phyloP scores from a whole-genome alignment of 495 filamentous ascomycete species.

The Trichoderma parareesei region DNA sequence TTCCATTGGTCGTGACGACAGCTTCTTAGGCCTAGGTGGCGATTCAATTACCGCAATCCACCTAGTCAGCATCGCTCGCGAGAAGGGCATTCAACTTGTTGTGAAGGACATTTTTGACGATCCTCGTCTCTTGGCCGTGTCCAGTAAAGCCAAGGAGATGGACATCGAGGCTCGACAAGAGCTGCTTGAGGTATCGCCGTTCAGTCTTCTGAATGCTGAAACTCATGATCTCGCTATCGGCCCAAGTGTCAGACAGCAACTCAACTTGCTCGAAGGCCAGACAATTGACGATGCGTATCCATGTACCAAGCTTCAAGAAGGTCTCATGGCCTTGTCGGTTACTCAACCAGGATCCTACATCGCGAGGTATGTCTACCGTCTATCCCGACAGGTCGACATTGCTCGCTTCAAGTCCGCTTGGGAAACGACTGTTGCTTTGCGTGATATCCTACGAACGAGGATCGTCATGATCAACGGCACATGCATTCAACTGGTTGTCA shows the following conservation, averaged over 20 bases:
- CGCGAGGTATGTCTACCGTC: conserved; percentile 25
- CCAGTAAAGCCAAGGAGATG: neutral
- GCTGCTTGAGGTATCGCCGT: neutral
- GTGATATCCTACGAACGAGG: neutral
- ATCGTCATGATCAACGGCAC: neutral
- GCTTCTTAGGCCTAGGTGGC: neutral
- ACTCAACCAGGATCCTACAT: conserved; percentile 34
- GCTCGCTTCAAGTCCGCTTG: conserved; percentile 16
- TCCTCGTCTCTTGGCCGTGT: neutral
- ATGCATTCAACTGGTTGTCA: neutral
- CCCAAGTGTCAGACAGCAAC: neutral
- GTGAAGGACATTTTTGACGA: conserved; percentile 9
- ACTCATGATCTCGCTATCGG: neutral
- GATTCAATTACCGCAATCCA: conserved; percentile 8
- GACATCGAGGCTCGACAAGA: neutral
- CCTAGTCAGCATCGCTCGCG: neutral
- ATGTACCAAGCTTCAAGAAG: conserved; percentile 55
- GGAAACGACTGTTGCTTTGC: neutral
- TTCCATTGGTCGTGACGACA: conserved; percentile 7
- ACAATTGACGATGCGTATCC: conserved; percentile 45
- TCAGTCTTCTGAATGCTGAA: neutral
- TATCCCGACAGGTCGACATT: conserved; percentile 16
- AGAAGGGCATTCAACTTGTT: neutral
- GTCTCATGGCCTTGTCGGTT: conserved; percentile 16
- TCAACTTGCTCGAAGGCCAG: neutral